Base-by-base conservation (phyloP, 116 monocot species). In the Iris pallida region DNA sequence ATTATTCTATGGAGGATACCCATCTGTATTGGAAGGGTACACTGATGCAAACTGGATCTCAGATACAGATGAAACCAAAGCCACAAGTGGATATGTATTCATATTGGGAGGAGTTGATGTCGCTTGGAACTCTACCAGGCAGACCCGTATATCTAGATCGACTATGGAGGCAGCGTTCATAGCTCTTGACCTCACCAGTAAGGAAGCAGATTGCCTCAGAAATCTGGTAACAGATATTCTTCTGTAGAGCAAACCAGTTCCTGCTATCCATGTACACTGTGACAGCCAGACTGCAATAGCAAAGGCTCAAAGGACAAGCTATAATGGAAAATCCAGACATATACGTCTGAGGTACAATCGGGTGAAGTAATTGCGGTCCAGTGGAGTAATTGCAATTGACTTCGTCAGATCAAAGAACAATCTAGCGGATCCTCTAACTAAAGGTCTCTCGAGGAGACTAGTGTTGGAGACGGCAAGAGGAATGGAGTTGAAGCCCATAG, bases 321-420 rank as follows among this genome's bases (percentile, higher is more conserved):
- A 71, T 15, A 71, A 71, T 60, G 59, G 8, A 0, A 71, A 59
- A 18, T 56, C 11, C 20, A 5, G 70, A 71, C 70, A 59, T 47
- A 71, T 59, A 46, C 15, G 46, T 71, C 46, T 18, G 4, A 59
- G 47, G 20, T 47, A 71, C 44, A 47, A 71, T 48, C n/a, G 5
- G 13, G 19, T 71, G 17, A 59, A 44, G 41, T 16, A 71, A 60
- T 17, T 71, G 0, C 16, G 59, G 3, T 10, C 8, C 7, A 56
- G 47, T 71, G 47, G 45, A 12, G 18, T 71, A 5, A 59, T 71
- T 4, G 10, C 7, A 16, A 71, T 71, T 7, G 5, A 13, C 19
- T 59, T 59, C 60, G 57, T 69, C 11, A 69, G 45, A 15, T 56
- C 57, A 69, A 57, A 20, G 11, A 16, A 48, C 5, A 68, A 68